Percentiles rank a stretch among this genome's conserved stretches.
These are phyloP conservation scores for Raphanus raphanistrum DNA, from an alignment of 345 rosid genomes.

Conservation along the genomic window DNA sequence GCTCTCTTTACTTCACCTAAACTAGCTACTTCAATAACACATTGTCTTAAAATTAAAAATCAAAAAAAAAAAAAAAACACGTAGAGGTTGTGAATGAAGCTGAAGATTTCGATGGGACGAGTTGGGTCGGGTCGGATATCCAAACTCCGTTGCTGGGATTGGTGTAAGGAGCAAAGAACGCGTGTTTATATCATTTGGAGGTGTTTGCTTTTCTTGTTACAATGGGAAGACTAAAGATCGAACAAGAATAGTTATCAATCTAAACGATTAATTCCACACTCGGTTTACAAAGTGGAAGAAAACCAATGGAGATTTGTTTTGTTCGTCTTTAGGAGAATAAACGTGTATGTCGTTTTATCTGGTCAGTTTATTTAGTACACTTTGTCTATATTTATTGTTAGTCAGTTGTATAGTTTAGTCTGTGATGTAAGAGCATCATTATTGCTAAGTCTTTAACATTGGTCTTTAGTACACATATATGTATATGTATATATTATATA, in stretches of 20 bases:
- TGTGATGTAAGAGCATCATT: no score
- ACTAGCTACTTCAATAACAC: not conserved
- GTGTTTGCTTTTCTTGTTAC: slow-evolving; percentile 66
- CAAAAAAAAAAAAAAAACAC: not conserved
- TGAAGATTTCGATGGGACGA: slow-evolving; percentile 23
- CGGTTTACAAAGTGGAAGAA: slow-evolving; percentile 14
- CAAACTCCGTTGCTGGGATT: slow-evolving; percentile 47
- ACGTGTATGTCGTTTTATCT: not conserved
- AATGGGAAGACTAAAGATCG: slow-evolving; percentile 43
- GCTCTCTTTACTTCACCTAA: slow-evolving; percentile 6
- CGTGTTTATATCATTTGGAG: slow-evolving; percentile 74
- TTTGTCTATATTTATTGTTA: not conserved
- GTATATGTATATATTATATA: no score
- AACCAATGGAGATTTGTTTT: not conserved
- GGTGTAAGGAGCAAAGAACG: slow-evolving; percentile 65
- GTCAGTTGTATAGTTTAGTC: not conserved
- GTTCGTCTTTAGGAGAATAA: not conserved
- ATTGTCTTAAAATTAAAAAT: not conserved
- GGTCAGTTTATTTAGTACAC: not conserved
- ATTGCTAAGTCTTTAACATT: no score
- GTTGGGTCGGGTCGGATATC: slow-evolving; percentile 23
- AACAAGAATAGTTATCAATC: slow-evolving; percentile 21
- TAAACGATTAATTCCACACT: slow-evolving; percentile 1
- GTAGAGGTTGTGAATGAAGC: slow-evolving; percentile 4
- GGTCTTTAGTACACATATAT: no score